Base-by-base conservation (phyloP, 305 asterid species). In the Plantago lanceolata region DNA sequence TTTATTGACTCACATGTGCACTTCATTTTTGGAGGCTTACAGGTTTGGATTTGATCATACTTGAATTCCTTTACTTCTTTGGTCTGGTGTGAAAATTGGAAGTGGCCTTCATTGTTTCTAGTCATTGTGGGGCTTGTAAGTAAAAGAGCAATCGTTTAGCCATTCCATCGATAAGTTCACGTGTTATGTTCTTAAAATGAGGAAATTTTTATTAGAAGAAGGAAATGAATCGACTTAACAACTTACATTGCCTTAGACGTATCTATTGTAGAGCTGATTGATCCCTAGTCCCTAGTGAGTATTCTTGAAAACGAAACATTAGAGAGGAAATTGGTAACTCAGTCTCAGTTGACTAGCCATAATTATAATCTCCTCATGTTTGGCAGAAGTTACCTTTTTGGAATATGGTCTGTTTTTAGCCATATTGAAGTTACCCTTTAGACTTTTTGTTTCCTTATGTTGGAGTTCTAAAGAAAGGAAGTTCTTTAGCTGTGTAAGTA, bases 1-100 rank as follows among this genome's bases (percentile, higher is more conserved):
- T 83, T 93, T 81, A 87, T 93, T 33, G 98, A 93, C 79, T 93
- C 98, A 40, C 98, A 93, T 64, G 87, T 93, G 67, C 98, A 93
- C 85, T 76, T 89, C 40, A 66, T 93, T 59, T 78, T 33, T 62
- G 98, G 95, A 68, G 97, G 98, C 74, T 77, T 93, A 56, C 96
- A 87, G 97, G 98, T 93, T 71, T 21, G 31, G 61, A 69, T 61
- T 69, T 55, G 59, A 64, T 64, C 51, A 26, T 59, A 56, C 76
- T 61, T 61, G 9, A 68, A 28, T 61, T 48, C 29, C 6, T 68
- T 49, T 63, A 35, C 51, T 71, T 31, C 31, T 62, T 56, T 8
- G 19, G 24, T 45, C 31, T 24, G 31, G 5, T 7, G 5, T 33
- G 40, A 33, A 7, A 4, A 37, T 37, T 37, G 13, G 45, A 37